These are phyloP conservation scores for Scedosporium aurantiacum DNA, from an alignment of 2,329 filamentous ascomycete species.

Conservation along the genomic window DNA sequence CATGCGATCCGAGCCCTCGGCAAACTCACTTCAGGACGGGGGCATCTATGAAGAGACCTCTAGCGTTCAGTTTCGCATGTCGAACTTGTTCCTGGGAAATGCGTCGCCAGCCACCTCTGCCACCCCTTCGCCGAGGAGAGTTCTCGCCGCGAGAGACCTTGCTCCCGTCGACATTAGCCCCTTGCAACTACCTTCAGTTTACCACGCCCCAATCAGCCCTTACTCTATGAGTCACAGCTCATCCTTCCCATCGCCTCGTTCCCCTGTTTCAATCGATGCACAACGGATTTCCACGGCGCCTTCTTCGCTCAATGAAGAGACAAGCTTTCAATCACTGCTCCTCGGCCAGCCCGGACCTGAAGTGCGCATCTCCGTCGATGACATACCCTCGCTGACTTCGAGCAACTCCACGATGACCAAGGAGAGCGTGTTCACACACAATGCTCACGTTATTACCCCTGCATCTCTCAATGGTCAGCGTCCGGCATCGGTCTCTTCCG, in stretches of 20 bases:
- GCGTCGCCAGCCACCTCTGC: conserved; percentile 25
- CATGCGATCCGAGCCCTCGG: conserved; percentile 37
- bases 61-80: conserved; percentile 27
- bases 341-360: conserved; percentile 67
- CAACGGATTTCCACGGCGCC: conserved; percentile 65
- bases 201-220: conserved; percentile 46
- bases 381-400: conserved; percentile 63
- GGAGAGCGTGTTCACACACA: conserved; percentile 43
- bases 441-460: conserved; percentile 35
- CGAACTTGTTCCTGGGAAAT: conserved; percentile 21
- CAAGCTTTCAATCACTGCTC: conserved; percentile 57
- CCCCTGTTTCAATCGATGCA: conserved; percentile 58
- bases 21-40: conserved; percentile 39
- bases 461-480: conserved; percentile 40
- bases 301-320: conserved; percentile 63
- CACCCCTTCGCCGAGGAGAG: conserved; percentile 33
- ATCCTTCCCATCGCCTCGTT: conserved; percentile 59
- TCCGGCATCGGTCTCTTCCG: conserved; percentile 50
- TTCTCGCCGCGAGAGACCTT: conserved; percentile 31
- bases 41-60: conserved; percentile 36
- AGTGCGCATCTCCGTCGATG: conserved; percentile 58
- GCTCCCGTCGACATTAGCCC: conserved; percentile 39
- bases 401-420: conserved; percentile 68
- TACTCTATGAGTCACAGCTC: conserved; percentile 54
- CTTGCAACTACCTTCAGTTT: conserved; percentile 30